Evolutionary conservation across 345 rosid genomes (phyloP), one percentile per base, ranked within the genome.

Genomic region (thale cress (Arabidopsis thaliana)): DNA sequence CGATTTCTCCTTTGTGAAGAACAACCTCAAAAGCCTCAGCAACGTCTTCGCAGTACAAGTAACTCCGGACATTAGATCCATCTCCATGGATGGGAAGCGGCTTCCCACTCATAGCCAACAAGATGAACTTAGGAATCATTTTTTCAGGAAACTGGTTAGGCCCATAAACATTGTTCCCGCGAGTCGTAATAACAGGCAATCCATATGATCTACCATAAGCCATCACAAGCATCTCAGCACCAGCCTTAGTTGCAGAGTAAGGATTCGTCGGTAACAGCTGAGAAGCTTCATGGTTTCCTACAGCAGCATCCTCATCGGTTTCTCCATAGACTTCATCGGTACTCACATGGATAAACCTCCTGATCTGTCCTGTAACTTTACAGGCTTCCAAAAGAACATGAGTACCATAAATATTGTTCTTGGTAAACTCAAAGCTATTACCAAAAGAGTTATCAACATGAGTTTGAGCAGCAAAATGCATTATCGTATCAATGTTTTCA

Each of bases 391-490:
- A 83, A 64, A 88, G 88, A 2, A 86, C 92, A 71, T 84, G 92
- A 40, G 89, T 85, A 25, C 89, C 92, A 67, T 84, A 86, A 10
- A 87, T 84, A 56, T 87, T 87, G 77, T 86, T 88, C 72, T 74
- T 84, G 42, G 89, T 88, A 71, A 88, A 86, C 71, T 84, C 92
- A 59, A 88, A 84, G 25, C 86, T 82, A 71, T 87, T 87, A 34
- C 91, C 88, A 46, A 87, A 87, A 8, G 91, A 87, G 65, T 87
- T 87, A 34, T 87, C 91, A 37, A 87, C 91, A 58, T 87, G 91
- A 13, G 89, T 80, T 64, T 87, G 91, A 38, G 91, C 91, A 30
- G 91, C 91, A 48, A 87, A 85, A 14, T 87, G 91, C 89, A 87
- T 85, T 2, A 85, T 84, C 0, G 91, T 85, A 33, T 87, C 91